Evolutionary conservation across 441 rosid species (phyloP).

Genomic region (Macaranga tanarius): DNA sequence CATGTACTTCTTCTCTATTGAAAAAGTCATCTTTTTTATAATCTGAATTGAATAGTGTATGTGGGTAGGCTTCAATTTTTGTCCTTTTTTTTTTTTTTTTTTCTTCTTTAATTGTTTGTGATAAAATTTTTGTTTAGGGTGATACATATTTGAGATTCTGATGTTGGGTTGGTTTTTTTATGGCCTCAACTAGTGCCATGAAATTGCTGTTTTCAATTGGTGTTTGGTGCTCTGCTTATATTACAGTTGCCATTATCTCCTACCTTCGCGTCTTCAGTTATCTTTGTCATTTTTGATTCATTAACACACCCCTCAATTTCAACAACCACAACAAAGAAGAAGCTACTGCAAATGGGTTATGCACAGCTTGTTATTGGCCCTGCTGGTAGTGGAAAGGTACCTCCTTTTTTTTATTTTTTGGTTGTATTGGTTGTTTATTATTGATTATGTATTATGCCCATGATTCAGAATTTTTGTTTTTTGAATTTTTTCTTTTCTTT

Average conservation of each 20-base stretch:
- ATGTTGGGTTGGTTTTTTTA: conserved; percentile 25
- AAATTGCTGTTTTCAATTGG: conserved; percentile 54
- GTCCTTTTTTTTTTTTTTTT: no score
- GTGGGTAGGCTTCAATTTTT: no score
- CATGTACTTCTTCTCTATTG: no score
- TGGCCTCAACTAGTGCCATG: conserved; percentile 55
- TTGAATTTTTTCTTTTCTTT: conserved; percentile 7
- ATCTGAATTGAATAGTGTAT: no score
- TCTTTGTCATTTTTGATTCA: conserved; percentile 37
- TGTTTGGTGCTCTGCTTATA: conserved; percentile 84
- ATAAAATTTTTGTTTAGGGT: conserved; percentile 7
- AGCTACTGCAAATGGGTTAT: conserved; percentile 54
- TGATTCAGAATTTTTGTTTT: background rate
- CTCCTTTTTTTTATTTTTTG: background rate
- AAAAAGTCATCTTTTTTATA: no score
- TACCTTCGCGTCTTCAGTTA: conserved; percentile 55
- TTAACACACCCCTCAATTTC: no score
- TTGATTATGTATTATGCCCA: background rate
- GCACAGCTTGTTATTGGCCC: conserved; percentile 85
- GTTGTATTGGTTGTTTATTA: background rate
- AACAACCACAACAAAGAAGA: background rate
- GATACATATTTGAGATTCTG: conserved; percentile 20
- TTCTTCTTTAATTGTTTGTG: background rate
- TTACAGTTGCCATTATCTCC: conserved; percentile 61
- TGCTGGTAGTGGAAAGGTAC: conserved; percentile 86